phyloP scores from a whole-genome alignment of 768 basidiomycete species.

The Suillus clintonianus region DNA sequence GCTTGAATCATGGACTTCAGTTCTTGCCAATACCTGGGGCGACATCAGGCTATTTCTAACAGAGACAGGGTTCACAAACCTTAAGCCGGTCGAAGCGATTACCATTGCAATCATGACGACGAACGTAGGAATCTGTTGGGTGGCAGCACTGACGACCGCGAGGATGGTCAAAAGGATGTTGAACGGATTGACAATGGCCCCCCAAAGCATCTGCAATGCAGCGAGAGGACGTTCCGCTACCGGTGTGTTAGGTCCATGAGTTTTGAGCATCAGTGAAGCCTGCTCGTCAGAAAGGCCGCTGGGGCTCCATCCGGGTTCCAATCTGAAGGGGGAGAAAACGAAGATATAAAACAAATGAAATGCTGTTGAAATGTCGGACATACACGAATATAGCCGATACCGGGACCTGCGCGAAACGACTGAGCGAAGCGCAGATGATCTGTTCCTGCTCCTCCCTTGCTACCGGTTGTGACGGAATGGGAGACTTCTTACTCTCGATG shows the following conservation, averaged over 20 bases:
- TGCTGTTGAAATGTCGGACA: background rate
- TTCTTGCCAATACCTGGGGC: conserved; percentile 33
- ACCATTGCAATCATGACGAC: conserved; percentile 38
- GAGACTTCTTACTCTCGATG: background rate
- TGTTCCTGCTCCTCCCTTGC: background rate
- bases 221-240: conserved; percentile 33
- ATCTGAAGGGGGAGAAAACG: conserved; percentile 9
- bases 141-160: conserved; percentile 33
- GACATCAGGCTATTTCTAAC: background rate
- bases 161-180: conserved; percentile 34
- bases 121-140: conserved; percentile 33
- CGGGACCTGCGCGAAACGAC: conserved; percentile 27
- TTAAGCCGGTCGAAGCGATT: conserved; percentile 33
- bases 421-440: conserved; percentile 11
- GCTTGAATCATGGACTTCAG: conserved; percentile 36
- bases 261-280: conserved; percentile 17
- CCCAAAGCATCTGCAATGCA: conserved; percentile 28
- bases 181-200: conserved; percentile 37
- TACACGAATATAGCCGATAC: conserved; percentile 25
- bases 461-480: background rate
- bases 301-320: conserved; percentile 27
- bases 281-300: conserved; percentile 24
- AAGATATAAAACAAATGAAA: background rate
- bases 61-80: conserved; percentile 14
- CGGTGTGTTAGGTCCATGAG: conserved; percentile 28